Evolutionary conservation across 345 rosid genomes (phyloP), one percentile per base, ranked within the genome.

Genomic region (Clarkia xantiana): DNA sequence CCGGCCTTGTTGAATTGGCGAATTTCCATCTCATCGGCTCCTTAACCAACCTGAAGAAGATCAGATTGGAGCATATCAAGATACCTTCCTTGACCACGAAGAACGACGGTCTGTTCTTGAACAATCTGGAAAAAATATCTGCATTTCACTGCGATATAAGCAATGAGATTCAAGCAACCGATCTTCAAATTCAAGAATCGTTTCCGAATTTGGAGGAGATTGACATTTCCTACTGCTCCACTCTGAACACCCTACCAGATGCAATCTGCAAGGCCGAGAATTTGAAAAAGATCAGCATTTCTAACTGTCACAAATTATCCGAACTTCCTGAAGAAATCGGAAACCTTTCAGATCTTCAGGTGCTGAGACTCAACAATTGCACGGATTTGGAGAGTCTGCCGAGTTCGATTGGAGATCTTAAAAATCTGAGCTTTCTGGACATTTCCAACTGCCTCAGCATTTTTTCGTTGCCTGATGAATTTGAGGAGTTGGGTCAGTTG

Each of bases 241-340:
- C 74, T 66, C 60, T 79, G 11, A 38, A 17, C 4, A 70, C 61
- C 53, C 56, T 77, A n/a, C 78, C 80, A 0, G 65, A 40, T 14
- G 65, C 68, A 53, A 10, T 79, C 0, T 75, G 59, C 39, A 52
- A 61, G 12, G 44, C 61, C 46, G 40, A 23, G 50, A 42, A 57
- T 13, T 52, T 81, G 49, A 68, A 53, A 66, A 79, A 64, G 14
- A 78, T 76, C 13, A 67, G 70, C 68, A 63, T 82, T 69, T 72
- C 76, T 51, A 69, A 75, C 20, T 84, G 90, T 45, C 72, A 69
- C 48, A 73, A 71, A 42, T 49, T 84, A 16, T 14, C 49, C 20
- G 0, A 11, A 19, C 59, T 84, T 53, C 90, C 86, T 11, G 55
- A 54, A 38, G 62, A 42, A n/a, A 63, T 81, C 0, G 70, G 72